Conservation (phyloP, 768 basidiomycete genomes). For the Suillus subluteus region DNA sequence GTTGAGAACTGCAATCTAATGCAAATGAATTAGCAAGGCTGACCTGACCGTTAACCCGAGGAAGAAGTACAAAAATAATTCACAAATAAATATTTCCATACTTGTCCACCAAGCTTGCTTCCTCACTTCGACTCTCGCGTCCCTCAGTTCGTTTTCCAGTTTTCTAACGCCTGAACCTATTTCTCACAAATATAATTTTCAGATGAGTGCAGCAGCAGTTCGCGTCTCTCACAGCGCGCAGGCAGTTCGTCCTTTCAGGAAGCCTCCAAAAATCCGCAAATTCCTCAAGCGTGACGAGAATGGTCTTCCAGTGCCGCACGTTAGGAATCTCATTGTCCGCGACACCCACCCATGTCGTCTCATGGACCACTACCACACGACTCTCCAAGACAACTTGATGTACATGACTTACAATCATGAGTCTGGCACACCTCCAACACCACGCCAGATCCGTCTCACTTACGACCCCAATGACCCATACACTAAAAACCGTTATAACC, state of each 20-base stretch:
- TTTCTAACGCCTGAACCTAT: neutral
- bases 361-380: conserved; percentile 80
- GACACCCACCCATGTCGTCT: conserved; percentile 76
- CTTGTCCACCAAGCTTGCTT: conserved; percentile 1
- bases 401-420: conserved; percentile 94
- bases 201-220: conserved; percentile 22
- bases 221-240: conserved; percentile 20
- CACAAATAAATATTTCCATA: conserved; percentile 7
- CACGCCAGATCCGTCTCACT: conserved; percentile 62
- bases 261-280: conserved; percentile 48
- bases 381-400: conserved; percentile 86
- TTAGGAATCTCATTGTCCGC: conserved; percentile 58
- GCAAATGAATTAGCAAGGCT: neutral
- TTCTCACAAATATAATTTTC: neutral
- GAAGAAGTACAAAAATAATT: conserved; percentile 2
- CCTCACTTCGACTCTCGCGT: conserved; percentile 1
- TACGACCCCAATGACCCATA: conserved; percentile 85
- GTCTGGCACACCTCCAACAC: conserved; percentile 51
- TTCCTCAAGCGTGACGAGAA: conserved; percentile 52
- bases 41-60: neutral
- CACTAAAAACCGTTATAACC: conserved; percentile 74
- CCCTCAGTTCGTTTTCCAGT: conserved; percentile 8
- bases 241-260: conserved; percentile 53
- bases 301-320: conserved; percentile 75
- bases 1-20: neutral